Evolutionary conservation across 202 grass and related monocot species (phyloP), one percentile per base, ranked within the genome.

Genomic region (Miscanthus sacchariflorus): DNA sequence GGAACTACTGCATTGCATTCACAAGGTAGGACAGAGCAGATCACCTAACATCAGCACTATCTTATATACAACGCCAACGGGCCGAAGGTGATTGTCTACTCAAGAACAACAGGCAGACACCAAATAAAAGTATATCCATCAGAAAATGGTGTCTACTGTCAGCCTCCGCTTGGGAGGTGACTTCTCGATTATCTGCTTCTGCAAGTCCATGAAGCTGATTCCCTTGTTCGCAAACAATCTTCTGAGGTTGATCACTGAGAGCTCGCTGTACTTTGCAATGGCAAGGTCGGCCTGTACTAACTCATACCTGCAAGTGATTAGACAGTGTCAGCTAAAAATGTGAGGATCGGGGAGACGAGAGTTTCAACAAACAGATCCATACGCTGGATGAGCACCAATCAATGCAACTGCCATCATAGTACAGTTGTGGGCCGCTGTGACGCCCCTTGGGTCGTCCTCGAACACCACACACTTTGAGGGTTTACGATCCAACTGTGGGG

Each of bases 171-270:
- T 97, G 23, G 94, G 91, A 25, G 97, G 94, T 39, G 94, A 91
- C 28, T 45, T 96, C 52, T 99, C 92, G 28, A 93, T 87, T 76
- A 96, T 89, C 90, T 97, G 91, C 88, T 97, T 99, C 89, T 97
- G 97, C 76, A 97, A 78, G 83, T 99, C 97, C 97, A 99, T 99
- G 88, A 99, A 99, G 54, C 77, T 90, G 49, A 88, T 87, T 86
- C 94, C 97, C 83, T 87, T 95, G 52, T 94, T 89, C 3, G 93
- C 97, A 91, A 93, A 97, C 69, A 99, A 76, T 87, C 97, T 96
- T 85, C 97, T 95, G 17, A 99, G 94, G 76, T 99, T 99, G 85
- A 99, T 99, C 79, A 99, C 97, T 2, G 97, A 99, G 27, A 99
- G 90, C 68, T 99, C 86, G 2, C 74, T 88, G 84, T 92, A 99